These are phyloP conservation scores for Allantophomopsis lycopodina DNA, from an alignment of 2,329 filamentous ascomycete genomes.

Conservation along the genomic window DNA sequence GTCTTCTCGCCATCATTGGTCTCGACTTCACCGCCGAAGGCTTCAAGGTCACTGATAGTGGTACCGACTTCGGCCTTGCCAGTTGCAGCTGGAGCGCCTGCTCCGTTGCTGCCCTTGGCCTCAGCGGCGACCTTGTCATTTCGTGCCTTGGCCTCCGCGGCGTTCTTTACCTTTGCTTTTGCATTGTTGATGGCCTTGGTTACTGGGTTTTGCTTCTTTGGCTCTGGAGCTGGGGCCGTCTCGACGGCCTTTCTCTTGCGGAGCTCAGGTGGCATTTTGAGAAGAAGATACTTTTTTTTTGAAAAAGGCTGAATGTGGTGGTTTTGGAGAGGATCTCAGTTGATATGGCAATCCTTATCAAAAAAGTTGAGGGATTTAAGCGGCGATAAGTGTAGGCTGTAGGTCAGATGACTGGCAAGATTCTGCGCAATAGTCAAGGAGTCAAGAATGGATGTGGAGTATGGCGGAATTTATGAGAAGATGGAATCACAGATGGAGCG, in stretches of 20 bases:
- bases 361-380: too few relatives aligned
- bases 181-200: slow-evolving; percentile 20
- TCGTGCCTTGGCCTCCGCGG: slow-evolving; percentile 12
- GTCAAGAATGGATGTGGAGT: too few relatives aligned
- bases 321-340: too few relatives aligned
- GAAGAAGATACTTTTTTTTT: too few relatives aligned
- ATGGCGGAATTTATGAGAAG: too few relatives aligned
- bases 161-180: slow-evolving; percentile 21
- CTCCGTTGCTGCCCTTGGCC: slow-evolving; percentile 10
- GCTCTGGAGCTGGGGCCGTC: slow-evolving; percentile 8
- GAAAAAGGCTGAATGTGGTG: too few relatives aligned
- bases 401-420: too few relatives aligned
- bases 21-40: slow-evolving; percentile 60
- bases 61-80: slow-evolving; percentile 35
- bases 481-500: too few relatives aligned
- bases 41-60: slow-evolving; percentile 37
- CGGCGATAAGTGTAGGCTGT: too few relatives aligned
- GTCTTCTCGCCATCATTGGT: slow-evolving; percentile 75
- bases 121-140: slow-evolving; percentile 8
- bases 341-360: too few relatives aligned
- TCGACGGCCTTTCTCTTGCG: slow-evolving; percentile 1
- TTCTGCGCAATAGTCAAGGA: too few relatives aligned
- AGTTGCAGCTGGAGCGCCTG: slow-evolving; percentile 8
- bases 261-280: background rate
- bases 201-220: slow-evolving; percentile 17